Evolutionary conservation across 495 filamentous ascomycete species (phyloP).

Genomic region (Penicillium canariense): DNA sequence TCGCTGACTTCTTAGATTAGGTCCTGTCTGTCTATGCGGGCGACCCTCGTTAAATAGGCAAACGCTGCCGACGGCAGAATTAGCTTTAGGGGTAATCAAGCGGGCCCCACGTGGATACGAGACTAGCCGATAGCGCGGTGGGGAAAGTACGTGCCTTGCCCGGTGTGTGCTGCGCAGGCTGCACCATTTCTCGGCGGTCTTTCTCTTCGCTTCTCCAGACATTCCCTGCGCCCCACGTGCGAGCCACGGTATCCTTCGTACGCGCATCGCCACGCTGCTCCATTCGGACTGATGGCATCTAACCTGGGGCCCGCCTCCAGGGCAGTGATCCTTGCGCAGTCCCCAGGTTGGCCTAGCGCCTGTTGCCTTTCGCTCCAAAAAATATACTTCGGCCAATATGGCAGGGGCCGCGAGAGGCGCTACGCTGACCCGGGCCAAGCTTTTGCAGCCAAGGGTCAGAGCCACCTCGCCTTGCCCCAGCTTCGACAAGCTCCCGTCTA

Average conservation of each 20-base stretch:
- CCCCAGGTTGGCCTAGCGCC: not conserved
- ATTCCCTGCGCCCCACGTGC: constrained; percentile 18
- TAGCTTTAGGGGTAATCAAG: not conserved
- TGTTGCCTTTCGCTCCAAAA: no score
- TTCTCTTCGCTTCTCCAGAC: not conserved
- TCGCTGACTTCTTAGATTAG: not conserved
- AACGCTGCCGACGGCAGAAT: not conserved
- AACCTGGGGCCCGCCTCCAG: no score
- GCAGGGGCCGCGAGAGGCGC: constrained; percentile 3
- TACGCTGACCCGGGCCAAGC: constrained; percentile 15
- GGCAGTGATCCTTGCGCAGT: not conserved
- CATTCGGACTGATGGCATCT: not conserved
- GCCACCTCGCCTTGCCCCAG: constrained; percentile 4
- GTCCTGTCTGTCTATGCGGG: not conserved
- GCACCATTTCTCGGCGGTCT: not conserved
- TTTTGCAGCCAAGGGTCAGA: constrained; percentile 11
- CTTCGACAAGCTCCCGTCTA: not conserved
- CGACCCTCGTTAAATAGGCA: not conserved
- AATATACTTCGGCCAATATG: not conserved
- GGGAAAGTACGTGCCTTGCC: constrained; percentile 1
- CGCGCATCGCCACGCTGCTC: constrained; percentile 2
- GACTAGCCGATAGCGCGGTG: constrained; percentile 7
- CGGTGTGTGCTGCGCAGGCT: not conserved
- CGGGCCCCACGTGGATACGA: constrained; percentile 9
- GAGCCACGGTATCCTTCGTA: constrained; percentile 20